Percentiles rank a stretch among this genome's conserved stretches.
Conservation (phyloP, 164 flowering plant species). For the Echeveria elegans region DNA sequence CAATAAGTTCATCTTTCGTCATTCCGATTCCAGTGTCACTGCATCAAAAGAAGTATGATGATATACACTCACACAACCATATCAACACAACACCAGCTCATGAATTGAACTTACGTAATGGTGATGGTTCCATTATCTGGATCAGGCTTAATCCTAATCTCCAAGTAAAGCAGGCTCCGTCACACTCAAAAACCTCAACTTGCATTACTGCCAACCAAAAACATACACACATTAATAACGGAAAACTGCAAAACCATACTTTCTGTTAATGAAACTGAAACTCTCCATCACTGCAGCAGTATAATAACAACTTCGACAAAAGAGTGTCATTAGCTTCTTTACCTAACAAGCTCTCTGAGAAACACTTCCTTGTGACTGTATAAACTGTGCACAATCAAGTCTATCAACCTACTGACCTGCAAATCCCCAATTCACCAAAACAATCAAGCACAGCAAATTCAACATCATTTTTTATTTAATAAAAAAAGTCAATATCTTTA, state of each 20-base stretch:
- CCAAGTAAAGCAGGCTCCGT: too few species aligned
- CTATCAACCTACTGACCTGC: too few species aligned
- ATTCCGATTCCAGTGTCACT: constrained; percentile 98
- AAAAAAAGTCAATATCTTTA: not conserved
- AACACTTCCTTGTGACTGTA: too few species aligned
- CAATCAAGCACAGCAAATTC: not conserved
- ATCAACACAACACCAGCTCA: not conserved
- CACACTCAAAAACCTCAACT: constrained; percentile 90
- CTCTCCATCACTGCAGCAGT: too few species aligned
- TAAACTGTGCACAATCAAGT: too few species aligned
- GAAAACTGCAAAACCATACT: too few species aligned
- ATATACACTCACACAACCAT: not conserved
- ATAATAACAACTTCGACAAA: too few species aligned
- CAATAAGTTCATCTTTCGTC: constrained; percentile 91
- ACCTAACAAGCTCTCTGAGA: too few species aligned
- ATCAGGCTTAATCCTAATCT: constrained; percentile 87
- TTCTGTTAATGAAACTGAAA: too few species aligned
- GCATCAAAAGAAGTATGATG: constrained; percentile 7
- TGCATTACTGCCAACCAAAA: constrained; percentile 59
- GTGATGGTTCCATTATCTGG: constrained; percentile 94
- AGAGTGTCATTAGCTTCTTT: too few species aligned
- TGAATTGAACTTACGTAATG: constrained; percentile 44
- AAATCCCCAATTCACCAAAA: too few species aligned
- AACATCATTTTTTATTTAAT: not conserved
- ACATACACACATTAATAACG: not conserved